Evolutionary conservation across 2,329 filamentous ascomycete species (phyloP).

Genomic region (Clonostachys rosea): DNA sequence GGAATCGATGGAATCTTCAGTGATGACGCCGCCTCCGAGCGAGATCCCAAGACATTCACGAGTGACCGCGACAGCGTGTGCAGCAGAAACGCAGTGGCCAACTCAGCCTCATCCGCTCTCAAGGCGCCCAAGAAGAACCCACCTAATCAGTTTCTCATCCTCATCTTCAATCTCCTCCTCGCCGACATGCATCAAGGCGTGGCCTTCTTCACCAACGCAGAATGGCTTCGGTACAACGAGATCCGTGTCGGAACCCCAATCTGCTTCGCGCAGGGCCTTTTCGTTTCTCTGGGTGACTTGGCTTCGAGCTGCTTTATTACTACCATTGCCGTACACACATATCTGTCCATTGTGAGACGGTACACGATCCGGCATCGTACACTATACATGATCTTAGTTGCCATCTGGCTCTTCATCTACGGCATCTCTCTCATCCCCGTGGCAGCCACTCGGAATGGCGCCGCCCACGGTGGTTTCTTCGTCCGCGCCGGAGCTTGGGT

Average conservation of each 20-base stretch:
- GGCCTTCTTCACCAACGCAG: conserved; percentile 58
- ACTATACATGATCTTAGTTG: conserved; percentile 42
- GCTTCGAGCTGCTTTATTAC: conserved; percentile 64
- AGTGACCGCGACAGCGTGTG: background rate
- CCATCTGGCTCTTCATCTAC: conserved; percentile 56
- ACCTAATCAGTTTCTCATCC: conserved; percentile 63
- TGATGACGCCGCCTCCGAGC: conserved; percentile 2
- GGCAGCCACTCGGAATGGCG: conserved; percentile 34
- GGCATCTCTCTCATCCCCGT: conserved; percentile 48
- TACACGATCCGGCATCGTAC: conserved; percentile 42
- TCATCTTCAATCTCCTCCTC: conserved; percentile 65
- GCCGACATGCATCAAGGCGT: conserved; percentile 64
- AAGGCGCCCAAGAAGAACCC: conserved; percentile 16
- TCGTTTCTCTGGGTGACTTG: conserved; percentile 62
- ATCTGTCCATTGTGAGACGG: conserved; percentile 53
- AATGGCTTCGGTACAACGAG: conserved; percentile 49
- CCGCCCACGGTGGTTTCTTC: conserved; percentile 41
- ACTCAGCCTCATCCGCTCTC: background rate
- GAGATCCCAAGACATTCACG: background rate
- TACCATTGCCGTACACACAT: conserved; percentile 62
- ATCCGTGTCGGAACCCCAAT: conserved; percentile 47
- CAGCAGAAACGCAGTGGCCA: background rate
- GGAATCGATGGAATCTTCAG: conserved; percentile 27
- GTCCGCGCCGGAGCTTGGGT: conserved; percentile 63
- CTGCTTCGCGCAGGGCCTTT: conserved; percentile 64